These are phyloP conservation scores for Collybiopsis confluens DNA, from an alignment of 768 basidiomycete species.

Conservation along the genomic window DNA sequence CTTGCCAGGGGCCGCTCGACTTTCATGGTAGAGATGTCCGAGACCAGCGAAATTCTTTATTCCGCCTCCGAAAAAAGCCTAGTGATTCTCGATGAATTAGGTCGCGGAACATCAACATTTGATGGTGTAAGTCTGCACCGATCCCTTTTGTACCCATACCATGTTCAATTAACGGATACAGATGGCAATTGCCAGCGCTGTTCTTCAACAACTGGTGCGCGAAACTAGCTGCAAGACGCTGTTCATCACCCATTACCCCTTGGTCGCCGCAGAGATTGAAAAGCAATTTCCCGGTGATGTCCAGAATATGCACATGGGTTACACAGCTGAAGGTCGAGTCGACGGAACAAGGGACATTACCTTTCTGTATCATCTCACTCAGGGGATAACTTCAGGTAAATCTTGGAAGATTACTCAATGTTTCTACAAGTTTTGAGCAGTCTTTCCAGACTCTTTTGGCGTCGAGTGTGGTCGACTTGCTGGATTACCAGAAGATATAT, in stretches of 20 bases:
- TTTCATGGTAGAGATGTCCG: conserved; percentile 96
- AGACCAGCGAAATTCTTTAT: conserved; percentile 86
- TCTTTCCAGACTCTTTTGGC: conserved; percentile 68
- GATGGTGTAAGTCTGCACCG: conserved; percentile 76
- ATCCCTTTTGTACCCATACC: too few species aligned
- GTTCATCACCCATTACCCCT: conserved; percentile 95
- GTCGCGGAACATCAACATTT: conserved; percentile 87
- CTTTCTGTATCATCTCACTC: conserved; percentile 76
- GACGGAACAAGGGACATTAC: conserved; percentile 78
- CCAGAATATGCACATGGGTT: conserved; percentile 86
- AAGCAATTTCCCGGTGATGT: conserved; percentile 55
- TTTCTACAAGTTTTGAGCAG: neutral
- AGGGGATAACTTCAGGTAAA: conserved; percentile 63
- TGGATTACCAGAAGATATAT: conserved; percentile 67
- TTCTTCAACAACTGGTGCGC: conserved; percentile 66
- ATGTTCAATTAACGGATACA: conserved; percentile 24
- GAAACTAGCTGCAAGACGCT: conserved; percentile 64
- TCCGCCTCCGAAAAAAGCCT: conserved; percentile 71
- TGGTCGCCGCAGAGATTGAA: conserved; percentile 68
- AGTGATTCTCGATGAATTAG: conserved; percentile 88
- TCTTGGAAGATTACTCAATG: neutral
- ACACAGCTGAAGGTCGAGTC: conserved; percentile 60
- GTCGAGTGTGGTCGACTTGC: conserved; percentile 91
- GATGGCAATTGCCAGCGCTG: conserved; percentile 87
- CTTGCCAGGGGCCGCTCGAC: conserved; percentile 83